These are phyloP conservation scores for Zizania palustris DNA, from an alignment of 202 grass and related monocot species.

Conservation along the genomic window DNA sequence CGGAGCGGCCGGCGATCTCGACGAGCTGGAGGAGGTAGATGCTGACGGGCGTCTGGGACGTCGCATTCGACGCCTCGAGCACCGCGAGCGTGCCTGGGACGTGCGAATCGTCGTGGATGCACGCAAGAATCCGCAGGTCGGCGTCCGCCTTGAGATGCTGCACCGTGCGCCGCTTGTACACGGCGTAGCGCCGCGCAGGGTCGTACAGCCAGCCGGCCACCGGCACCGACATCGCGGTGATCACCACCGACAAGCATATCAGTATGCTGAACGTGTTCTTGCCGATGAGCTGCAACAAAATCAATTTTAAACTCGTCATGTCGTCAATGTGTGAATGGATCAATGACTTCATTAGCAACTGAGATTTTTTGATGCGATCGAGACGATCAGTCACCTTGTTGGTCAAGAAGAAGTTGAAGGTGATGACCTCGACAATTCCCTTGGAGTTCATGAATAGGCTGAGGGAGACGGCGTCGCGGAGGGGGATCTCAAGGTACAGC, in stretches of 20 bases:
- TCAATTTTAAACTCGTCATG: background rate
- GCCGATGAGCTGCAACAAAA: constrained; percentile 50
- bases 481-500: constrained; percentile 63
- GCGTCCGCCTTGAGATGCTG: constrained; percentile 71
- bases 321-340: background rate
- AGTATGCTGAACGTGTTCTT: constrained; percentile 47
- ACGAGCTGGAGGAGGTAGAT: constrained; percentile 81
- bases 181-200: constrained; percentile 62
- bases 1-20: constrained; percentile 66
- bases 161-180: constrained; percentile 77
- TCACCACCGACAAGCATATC: constrained; percentile 42
- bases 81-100: constrained; percentile 65
- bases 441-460: constrained; percentile 79
- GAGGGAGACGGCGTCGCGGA: constrained; percentile 67
- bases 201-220: constrained; percentile 64
- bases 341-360: background rate
- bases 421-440: constrained; percentile 84
- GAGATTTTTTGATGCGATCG: background rate
- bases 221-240: constrained; percentile 56
- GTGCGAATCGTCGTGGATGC: constrained; percentile 70
- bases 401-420: constrained; percentile 68
- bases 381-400: constrained; percentile 51
- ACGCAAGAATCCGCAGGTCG: constrained; percentile 65
- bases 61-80: constrained; percentile 67
- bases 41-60: constrained; percentile 47